Base-by-base conservation (phyloP, 2,329 filamentous ascomycete species). In the Fusarium concolor region DNA sequence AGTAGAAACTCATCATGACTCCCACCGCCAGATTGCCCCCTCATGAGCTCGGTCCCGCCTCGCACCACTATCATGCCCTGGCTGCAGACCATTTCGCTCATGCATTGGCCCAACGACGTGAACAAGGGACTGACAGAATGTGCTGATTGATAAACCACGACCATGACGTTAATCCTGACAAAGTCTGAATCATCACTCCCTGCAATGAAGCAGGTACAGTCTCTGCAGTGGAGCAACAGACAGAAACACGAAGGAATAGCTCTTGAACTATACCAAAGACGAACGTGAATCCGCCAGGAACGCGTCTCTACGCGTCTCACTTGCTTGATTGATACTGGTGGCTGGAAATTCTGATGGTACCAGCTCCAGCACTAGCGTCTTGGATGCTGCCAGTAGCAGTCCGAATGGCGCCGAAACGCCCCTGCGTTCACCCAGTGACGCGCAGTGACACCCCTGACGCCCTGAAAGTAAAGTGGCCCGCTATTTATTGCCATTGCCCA, bases 131-230 rank as follows among this genome's bases (percentile, higher is more conserved):
- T 14, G 31, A n/a, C 18, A 57, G 22, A 68, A 57, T 69, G 73
- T 76, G 73, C 75, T 78, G 74, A 76, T 77, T 76, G 75, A 77
- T 75, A 74, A 74, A 72, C 56, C 47, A 56, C 47, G 45, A 39
- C 45, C 65, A 73, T 68, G 69, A 68, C 65, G 60, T 65, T 56
- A 47, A 41, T 31, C 52, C 62, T 72, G 67, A 69, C 68, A 67
- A 69, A 74, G 58, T 56, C 68, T 72, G 70, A 72, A 68, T 62
- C 60, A 71, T 69, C 63, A 56, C 58, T 47, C 65, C 62, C 46
- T 62, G 56, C 51, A 24, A 64, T 35, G 39, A 56, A 50, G 66
- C 51, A 67, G 62, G 51, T 61, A 28, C 50, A 51, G n/a, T 22
- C 31, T 33, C 12, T 47, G 26, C 17, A 26, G 61, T 69, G 66